These are phyloP conservation scores for Phytopythium helicoides DNA, from an alignment of 352 stramenopile species.

Conservation along the genomic window DNA sequence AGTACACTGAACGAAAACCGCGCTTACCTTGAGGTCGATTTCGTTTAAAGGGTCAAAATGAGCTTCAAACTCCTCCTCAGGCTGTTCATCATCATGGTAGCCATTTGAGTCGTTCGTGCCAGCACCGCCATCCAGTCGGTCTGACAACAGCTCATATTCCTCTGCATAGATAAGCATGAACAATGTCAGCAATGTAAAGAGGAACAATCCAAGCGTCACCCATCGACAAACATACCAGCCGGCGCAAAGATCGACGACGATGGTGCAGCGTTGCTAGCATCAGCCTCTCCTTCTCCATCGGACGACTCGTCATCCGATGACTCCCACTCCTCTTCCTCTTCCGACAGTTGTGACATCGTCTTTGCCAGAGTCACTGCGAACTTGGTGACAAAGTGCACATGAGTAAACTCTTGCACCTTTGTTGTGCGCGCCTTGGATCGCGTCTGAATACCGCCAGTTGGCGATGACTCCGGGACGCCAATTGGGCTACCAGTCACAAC, in stretches of 20 bases:
- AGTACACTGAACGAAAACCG: background rate
- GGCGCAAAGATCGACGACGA: constrained; percentile 67
- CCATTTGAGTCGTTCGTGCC: constrained; percentile 25
- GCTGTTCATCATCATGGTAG: constrained; percentile 36
- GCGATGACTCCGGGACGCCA: constrained; percentile 13
- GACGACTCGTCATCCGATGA: constrained; percentile 70
- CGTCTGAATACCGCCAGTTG: constrained; percentile 38
- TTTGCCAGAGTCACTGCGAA: constrained; percentile 72
- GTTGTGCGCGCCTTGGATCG: constrained; percentile 51
- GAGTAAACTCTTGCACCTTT: constrained; percentile 39
- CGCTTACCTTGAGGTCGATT: constrained; percentile 67
- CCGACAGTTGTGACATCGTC: constrained; percentile 61
- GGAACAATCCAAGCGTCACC: no score
- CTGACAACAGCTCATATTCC: constrained; percentile 65
- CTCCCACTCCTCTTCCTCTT: constrained; percentile 80
- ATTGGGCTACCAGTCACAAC: constrained; percentile 54
- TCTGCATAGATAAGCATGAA: constrained; percentile 24
- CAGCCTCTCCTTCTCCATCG: constrained; percentile 45
- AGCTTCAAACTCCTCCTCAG: constrained; percentile 77
- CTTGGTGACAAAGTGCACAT: constrained; percentile 81
- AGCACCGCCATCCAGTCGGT: constrained; percentile 40
- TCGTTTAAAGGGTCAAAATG: constrained; percentile 82
- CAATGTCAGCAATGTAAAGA: background rate
- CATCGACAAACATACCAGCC: constrained; percentile 37
- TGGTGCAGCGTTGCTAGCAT: constrained; percentile 7